Conservation (phyloP, 2,329 filamentous ascomycete species). For the Xylariaceae sp. region DNA sequence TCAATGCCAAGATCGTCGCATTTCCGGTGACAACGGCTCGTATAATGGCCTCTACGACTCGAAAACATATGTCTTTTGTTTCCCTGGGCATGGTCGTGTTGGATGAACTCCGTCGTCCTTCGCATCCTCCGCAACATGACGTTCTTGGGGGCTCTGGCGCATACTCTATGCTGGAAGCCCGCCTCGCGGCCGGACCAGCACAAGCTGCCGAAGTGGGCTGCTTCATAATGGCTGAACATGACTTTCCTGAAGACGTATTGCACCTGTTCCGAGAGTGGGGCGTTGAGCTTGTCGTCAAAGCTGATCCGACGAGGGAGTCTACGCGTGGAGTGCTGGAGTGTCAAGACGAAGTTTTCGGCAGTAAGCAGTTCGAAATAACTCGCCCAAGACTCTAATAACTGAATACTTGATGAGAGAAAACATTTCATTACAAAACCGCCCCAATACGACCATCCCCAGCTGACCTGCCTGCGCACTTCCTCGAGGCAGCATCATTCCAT, state of each 20-base stretch:
- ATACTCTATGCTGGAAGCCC: conserved; percentile 11
- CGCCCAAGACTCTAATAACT: not conserved
- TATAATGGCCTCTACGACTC: too few relatives aligned
- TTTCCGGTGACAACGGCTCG: too few relatives aligned
- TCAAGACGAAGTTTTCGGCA: not conserved
- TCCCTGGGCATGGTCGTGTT: not conserved
- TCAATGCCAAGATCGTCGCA: too few relatives aligned
- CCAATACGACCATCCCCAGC: too few relatives aligned
- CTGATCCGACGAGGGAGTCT: not conserved
- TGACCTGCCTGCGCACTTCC: too few relatives aligned
- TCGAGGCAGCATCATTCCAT: not conserved
- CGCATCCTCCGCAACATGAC: too few relatives aligned
- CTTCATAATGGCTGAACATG: not conserved
- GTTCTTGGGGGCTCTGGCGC: conserved; percentile 1
- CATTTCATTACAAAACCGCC: too few relatives aligned
- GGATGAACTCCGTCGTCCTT: not conserved
- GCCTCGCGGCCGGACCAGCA: conserved; percentile 1
- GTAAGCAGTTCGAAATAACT: not conserved
- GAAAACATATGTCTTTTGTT: too few relatives aligned
- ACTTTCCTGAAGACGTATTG: not conserved
- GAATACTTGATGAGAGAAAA: not conserved
- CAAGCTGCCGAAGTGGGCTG: not conserved
- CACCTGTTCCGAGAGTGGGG: not conserved
- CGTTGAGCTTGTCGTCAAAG: not conserved
- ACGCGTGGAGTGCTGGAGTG: not conserved